Evolutionary conservation across 148 eudicot genomes (phyloP).

Genomic region (Silene latifolia): DNA sequence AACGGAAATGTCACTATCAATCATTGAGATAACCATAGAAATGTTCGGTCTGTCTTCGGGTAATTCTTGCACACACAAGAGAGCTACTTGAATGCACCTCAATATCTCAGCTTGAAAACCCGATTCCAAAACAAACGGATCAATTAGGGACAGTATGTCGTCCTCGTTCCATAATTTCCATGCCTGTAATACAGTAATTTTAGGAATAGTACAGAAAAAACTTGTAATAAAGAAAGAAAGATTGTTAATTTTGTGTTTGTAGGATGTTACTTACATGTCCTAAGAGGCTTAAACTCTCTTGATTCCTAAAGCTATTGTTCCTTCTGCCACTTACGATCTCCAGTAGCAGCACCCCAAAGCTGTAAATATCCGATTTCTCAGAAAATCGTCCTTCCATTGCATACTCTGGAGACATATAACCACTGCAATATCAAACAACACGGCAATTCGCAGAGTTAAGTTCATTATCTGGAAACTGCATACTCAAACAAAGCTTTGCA

Average conservation of each 20-base stretch:
- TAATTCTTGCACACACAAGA: slow-evolving; percentile 26
- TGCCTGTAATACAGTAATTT: slow-evolving; percentile 16
- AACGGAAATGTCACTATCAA: slow-evolving; percentile 9
- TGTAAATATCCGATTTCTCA: slow-evolving; percentile 37
- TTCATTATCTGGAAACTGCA: too few relatives aligned
- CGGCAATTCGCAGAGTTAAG: too few relatives aligned
- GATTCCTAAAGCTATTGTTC: slow-evolving; percentile 27
- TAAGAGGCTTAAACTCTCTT: slow-evolving; percentile 25
- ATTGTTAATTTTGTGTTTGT: neutral
- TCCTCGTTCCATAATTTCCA: slow-evolving; percentile 34
- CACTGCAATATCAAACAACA: slow-evolving; percentile 20
- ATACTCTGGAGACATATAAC: slow-evolving; percentile 40
- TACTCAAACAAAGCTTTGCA: too few relatives aligned
- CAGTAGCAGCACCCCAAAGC: slow-evolving; percentile 38
- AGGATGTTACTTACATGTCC: slow-evolving; percentile 24
- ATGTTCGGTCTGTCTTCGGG: slow-evolving; percentile 29
- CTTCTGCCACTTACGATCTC: slow-evolving; percentile 38
- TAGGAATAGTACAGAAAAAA: neutral
- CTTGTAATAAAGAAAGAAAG: neutral
- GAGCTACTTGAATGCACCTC: slow-evolving; percentile 25
- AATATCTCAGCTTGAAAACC: slow-evolving; percentile 11
- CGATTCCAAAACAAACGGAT: slow-evolving; percentile 6
- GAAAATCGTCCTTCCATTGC: slow-evolving; percentile 38
- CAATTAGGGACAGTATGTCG: slow-evolving; percentile 11
- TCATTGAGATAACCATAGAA: slow-evolving; percentile 27